phyloP scores from a whole-genome alignment of 495 filamentous ascomycete species.

The Thozetella sp. region DNA sequence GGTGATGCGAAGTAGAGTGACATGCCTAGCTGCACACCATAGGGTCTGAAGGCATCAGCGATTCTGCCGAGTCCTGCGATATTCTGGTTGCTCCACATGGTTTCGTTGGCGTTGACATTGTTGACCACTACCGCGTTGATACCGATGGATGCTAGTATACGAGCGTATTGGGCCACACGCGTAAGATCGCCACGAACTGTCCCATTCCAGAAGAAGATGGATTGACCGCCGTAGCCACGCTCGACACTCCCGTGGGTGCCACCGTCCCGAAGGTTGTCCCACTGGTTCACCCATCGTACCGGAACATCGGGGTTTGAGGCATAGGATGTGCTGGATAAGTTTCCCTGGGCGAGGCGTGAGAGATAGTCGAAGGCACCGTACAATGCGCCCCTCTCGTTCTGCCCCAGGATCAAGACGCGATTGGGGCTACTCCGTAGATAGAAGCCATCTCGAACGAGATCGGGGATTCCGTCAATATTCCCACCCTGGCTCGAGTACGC shows the following conservation, averaged over 20 bases:
- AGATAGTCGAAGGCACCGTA: constrained; percentile 74
- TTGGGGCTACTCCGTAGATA: constrained; percentile 50
- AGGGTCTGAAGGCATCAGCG: constrained; percentile 67
- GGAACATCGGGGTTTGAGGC: constrained; percentile 60
- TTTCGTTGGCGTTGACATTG: constrained; percentile 72
- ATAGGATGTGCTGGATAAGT: constrained; percentile 54
- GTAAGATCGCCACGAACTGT: constrained; percentile 56
- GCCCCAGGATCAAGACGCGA: constrained; percentile 61
- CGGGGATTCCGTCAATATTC: constrained; percentile 26
- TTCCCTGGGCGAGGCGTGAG: constrained; percentile 62
- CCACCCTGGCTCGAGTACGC: constrained; percentile 40
- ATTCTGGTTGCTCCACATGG: constrained; percentile 54
- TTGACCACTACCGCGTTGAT: constrained; percentile 71
- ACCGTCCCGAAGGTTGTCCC: constrained; percentile 63
- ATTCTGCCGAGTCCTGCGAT: constrained; percentile 63
- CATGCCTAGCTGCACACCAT: constrained; percentile 66
- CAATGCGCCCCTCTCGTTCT: constrained; percentile 68
- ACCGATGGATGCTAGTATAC: constrained; percentile 66
- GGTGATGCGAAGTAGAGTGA: constrained; percentile 73
- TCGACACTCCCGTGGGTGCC: constrained; percentile 61
- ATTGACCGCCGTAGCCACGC: constrained; percentile 68
- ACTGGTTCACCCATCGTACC: constrained; percentile 74
- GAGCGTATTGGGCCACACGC: constrained; percentile 63
- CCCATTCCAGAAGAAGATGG: constrained; percentile 68
- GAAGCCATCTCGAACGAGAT: constrained; percentile 65